These are phyloP conservation scores for Yamadazyma sp. DNA, from an alignment of 805 yeast genomes.

Conservation along the genomic window DNA sequence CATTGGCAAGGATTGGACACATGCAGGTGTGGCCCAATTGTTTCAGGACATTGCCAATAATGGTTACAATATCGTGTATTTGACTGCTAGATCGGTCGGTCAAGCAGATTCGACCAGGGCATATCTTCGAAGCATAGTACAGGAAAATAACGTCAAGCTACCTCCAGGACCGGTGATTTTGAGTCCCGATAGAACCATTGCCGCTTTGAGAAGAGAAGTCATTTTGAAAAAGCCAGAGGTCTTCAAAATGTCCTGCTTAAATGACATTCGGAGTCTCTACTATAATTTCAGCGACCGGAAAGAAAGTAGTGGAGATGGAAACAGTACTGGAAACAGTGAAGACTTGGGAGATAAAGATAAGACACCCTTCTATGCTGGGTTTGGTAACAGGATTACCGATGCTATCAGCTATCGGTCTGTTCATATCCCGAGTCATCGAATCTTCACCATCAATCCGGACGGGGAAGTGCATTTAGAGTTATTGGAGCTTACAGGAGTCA, in stretches of 20 bases:
- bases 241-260: conserved; percentile 96
- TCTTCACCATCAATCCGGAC: conserved; percentile 92
- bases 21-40: conserved; percentile 88
- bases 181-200: conserved; percentile 95
- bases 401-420: conserved; percentile 93
- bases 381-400: conserved; percentile 95
- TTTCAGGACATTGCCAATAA: conserved; percentile 83
- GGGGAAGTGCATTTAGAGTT: conserved; percentile 98
- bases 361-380: conserved; percentile 95
- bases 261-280: conserved; percentile 78
- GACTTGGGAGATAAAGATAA: conserved; percentile 38
- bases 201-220: conserved; percentile 89
- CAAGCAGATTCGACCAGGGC: conserved; percentile 90
- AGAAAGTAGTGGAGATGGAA: background rate
- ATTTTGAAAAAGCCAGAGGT: conserved; percentile 94
- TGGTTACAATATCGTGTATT: conserved; percentile 90
- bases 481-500: conserved; percentile 89
- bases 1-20: conserved; percentile 98
- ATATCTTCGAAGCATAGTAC: conserved; percentile 74
- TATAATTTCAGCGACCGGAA: conserved; percentile 20
- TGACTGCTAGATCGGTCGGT: conserved; percentile 94
- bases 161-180: conserved; percentile 93
- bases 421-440: conserved; percentile 89
- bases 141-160: conserved; percentile 63
- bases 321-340: conserved; percentile 1